Percentiles rank a stretch among this genome's conserved stretches.
These are phyloP conservation scores for Colletotrichum navitas DNA, from an alignment of 2,329 filamentous ascomycete species.

Conservation along the genomic window DNA sequence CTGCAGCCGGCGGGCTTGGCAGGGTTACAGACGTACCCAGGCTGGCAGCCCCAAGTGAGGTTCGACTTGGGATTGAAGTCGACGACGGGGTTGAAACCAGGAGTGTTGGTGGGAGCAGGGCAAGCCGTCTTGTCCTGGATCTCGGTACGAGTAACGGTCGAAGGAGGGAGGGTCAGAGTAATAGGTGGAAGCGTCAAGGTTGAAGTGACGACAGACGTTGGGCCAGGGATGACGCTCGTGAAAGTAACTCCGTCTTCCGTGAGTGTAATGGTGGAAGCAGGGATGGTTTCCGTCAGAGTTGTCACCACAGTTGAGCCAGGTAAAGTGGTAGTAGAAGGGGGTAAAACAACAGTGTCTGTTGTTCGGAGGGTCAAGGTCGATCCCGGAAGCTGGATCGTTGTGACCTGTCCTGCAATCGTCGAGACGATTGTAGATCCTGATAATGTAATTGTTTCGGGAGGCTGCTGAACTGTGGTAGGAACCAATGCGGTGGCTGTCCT, in stretches of 20 bases:
- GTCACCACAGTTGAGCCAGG: conserved; percentile 50
- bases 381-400: conserved; percentile 34
- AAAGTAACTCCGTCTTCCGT: conserved; percentile 49
- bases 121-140: conserved; percentile 56
- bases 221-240: conserved; percentile 47
- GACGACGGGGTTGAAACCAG: conserved; percentile 40
- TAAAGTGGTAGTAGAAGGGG: conserved; percentile 44
- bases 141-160: conserved; percentile 48
- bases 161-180: conserved; percentile 48
- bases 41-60: conserved; percentile 66
- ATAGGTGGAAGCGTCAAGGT: conserved; percentile 46
- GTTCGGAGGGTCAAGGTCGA: conserved; percentile 32
- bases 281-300: conserved; percentile 49
- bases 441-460: conserved; percentile 22
- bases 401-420: conserved; percentile 41
- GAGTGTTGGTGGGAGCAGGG: conserved; percentile 56
- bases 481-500: conserved; percentile 12
- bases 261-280: conserved; percentile 50
- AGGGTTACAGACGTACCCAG: conserved; percentile 66
- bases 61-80: conserved; percentile 54
- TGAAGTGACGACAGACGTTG: conserved; percentile 41
- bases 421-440: conserved; percentile 17
- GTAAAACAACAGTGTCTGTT: conserved; percentile 40
- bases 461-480: conserved; percentile 1
- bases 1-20: conserved; percentile 63